These are phyloP conservation scores for Parastagonospora nodorum DNA, from an alignment of 2,329 filamentous ascomycete species.

Conservation along the genomic window DNA sequence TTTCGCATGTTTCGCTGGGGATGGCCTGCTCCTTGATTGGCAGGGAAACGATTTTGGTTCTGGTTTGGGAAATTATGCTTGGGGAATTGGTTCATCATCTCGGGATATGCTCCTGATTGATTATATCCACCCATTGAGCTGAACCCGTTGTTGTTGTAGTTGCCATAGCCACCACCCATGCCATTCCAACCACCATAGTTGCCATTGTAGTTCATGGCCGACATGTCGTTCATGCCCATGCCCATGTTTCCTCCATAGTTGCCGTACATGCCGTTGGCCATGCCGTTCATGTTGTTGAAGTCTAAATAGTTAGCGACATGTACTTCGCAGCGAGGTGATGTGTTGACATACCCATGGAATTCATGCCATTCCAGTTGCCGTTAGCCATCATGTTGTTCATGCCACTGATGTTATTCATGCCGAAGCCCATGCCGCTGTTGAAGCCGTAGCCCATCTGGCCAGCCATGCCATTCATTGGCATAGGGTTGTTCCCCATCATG, in stretches of 20 bases:
- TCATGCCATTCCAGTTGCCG: constrained; percentile 75
- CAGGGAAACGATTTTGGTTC: constrained; percentile 77
- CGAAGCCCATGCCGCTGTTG: constrained; percentile 63
- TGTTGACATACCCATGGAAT: constrained; percentile 72
- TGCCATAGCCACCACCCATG: constrained; percentile 71
- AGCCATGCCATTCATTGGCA: constrained; percentile 35
- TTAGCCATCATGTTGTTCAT: constrained; percentile 58
- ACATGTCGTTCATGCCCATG: constrained; percentile 80
- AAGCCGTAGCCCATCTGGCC: constrained; percentile 52
- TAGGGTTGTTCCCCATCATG: constrained; percentile 27
- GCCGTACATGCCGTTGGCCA: constrained; percentile 85
- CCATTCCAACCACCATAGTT: constrained; percentile 71
- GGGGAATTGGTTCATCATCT: constrained; percentile 59
- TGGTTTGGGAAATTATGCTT: constrained; percentile 68
- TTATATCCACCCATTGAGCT: constrained; percentile 60
- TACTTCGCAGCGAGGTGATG: background rate
- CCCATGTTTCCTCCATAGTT: constrained; percentile 71
- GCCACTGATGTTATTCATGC: constrained; percentile 34
- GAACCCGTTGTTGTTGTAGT: constrained; percentile 53
- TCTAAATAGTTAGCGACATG: constrained; percentile 26
- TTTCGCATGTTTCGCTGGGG: constrained; percentile 47
- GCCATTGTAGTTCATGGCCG: constrained; percentile 66
- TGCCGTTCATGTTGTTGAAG: constrained; percentile 67
- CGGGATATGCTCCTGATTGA: constrained; percentile 55
- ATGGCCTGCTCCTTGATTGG: constrained; percentile 64